Evolutionary conservation across 1,139 yeast species (phyloP), one percentile per base, ranked within the genome.

Genomic region (Geotrichum histeridarum): DNA sequence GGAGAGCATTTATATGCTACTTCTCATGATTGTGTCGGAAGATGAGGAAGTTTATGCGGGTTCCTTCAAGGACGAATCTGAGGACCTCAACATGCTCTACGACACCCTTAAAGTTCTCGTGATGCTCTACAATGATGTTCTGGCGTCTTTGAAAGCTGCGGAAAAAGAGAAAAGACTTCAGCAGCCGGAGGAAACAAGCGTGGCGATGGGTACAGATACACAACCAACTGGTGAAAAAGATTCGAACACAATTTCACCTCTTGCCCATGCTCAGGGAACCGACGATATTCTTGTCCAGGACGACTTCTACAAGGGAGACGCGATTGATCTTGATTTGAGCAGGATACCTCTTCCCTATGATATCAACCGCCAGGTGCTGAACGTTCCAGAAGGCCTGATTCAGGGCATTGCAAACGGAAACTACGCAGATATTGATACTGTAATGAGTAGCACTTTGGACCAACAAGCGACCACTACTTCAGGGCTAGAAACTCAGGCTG

Each of bases 41-140:
- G 48, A 46, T 41, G 53, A 50, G 45, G 46, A 54, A 22, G 36
- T 35, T 37, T 42, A 35, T 32, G 32, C 37, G n/a, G 53, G 41
- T n/a, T 50, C 54, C 22, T 46, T 46, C 42, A 33, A 39, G 54
- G 54, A 51, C 38, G 54, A 46, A 43, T 48, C 36, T 41, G 49
- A 51, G 17, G 54, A 46, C 15, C 15, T 48, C 14, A 35, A 31
- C 33, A 41, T 41, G 39, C 51, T 48, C 11, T 48, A 48, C 32
- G 51, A 48, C 33, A 48, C 51, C 4, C 27, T 48, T 2, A 48
- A 48, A 33, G 45, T 48, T 8, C 51, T 48, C 11, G 51, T 41
- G 7, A 14, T 41, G 30, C 51, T 48, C 14, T 41, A 48, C 30
- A 18, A 39, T 38, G 38, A 48, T 14, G 44, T 47, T 7, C 22